Base-by-base conservation (phyloP, 352 stramenopile genomes). In the Globisporangium acanthophoron region DNA sequence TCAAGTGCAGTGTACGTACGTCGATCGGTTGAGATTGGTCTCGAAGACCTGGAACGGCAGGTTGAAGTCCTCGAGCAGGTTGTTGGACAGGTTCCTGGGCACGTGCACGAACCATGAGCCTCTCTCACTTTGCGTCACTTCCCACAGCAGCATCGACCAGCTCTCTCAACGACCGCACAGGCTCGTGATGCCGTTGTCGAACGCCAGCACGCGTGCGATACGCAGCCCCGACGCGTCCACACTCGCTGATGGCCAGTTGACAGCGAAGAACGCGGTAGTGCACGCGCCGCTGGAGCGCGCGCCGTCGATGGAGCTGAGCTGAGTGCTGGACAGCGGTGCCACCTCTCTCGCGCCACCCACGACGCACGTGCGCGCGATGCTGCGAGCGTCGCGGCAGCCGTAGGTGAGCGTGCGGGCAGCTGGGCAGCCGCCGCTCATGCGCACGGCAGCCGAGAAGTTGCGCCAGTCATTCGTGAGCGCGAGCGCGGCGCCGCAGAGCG, bases 51-150 rank as follows among this genome's bases (percentile, higher is more conserved):
- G 18, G 45, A 12, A 29, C 52, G 59, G 52, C 24, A 65, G 16
- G 45, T 60, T 33, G 46, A 65, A 60, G 18, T 33, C 52, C 8
- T 47, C 59, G 35, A 65, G 52, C 45, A 51, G 40, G 33, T 65
- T 65, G 46, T 40, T 37, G 1, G 59, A 65, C 21, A 65, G 39
- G 39, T 65, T 46, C 12, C 59, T 65, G 21, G 1, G 15, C 5
- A 18, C 39, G 16, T 5, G 29, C 37, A 52, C n/a, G 5, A 33
- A 4, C 1, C 6, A 27, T 9, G 11, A 52, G 7, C n/a, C 20
- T 44, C 8, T 20, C 35, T 24, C 13, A 33, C 6, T 49, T 43
- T 1, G 51, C 33, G 15, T 2, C 16, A 5, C 12, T 27, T 3
- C 0, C 43, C 6, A 5, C 29, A n/a, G n/a, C n/a, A 12, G 33